Evolutionary conservation across 148 eudicot genomes (phyloP).

Genomic region (Silene conica): DNA sequence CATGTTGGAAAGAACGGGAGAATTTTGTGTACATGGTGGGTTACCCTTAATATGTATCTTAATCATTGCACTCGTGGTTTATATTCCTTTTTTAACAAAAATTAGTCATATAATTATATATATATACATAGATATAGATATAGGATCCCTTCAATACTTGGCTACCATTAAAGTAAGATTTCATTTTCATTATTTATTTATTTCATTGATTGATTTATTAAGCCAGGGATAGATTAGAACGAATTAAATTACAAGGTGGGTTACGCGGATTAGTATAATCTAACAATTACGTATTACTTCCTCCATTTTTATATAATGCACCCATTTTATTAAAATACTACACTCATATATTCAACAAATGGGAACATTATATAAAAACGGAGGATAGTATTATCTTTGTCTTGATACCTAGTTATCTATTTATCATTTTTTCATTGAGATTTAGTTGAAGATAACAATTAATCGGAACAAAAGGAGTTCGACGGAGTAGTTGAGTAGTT

Average conservation of each 20-base stretch:
- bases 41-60: constrained; percentile 10
- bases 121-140: too few relatives aligned
- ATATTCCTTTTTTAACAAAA: background rate
- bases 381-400: background rate
- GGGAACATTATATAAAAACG: too few relatives aligned
- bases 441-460: too few relatives aligned
- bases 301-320: too few relatives aligned
- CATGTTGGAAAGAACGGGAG: constrained; percentile 16
- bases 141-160: constrained; percentile 22
- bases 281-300: background rate
- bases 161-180: constrained; percentile 18
- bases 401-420: background rate
- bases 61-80: constrained; percentile 45
- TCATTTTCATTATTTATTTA: constrained; percentile 9
- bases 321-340: too few relatives aligned
- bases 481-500: too few relatives aligned
- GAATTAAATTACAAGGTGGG: constrained; percentile 15
- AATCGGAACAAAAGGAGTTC: too few relatives aligned
- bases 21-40: constrained; percentile 20
- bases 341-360: too few relatives aligned
- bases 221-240: constrained; percentile 27
- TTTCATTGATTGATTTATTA: constrained; percentile 24
- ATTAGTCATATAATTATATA: background rate
- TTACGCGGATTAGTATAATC: background rate
- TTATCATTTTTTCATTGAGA: too few relatives aligned